A percentile compares a stretch with the other conserved stretches of the same genome.
Conservation (phyloP, 306 rosid species). For the Cucumis melo region DNA sequence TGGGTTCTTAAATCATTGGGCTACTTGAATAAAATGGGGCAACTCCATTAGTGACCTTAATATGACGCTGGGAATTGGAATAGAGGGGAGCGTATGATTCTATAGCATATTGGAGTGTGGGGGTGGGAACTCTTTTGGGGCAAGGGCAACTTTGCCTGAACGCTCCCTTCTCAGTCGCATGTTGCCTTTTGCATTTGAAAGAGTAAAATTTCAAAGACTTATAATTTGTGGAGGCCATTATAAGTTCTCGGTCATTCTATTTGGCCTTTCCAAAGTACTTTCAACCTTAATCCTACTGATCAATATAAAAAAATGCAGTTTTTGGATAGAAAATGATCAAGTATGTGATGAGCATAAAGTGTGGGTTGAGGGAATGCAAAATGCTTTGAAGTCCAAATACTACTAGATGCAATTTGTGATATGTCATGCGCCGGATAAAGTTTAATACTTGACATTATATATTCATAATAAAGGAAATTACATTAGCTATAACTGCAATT, state of each 20-base stretch:
- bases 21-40: background rate
- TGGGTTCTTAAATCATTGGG: background rate
- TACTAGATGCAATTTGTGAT: too few species aligned
- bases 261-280: background rate
- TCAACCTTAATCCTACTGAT: background rate
- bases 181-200: background rate
- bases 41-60: background rate
- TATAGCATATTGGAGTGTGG: background rate
- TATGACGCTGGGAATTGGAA: background rate
- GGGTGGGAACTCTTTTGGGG: background rate
- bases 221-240: background rate
- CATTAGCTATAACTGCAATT: background rate
- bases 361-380: too few species aligned
- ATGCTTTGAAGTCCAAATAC: too few species aligned
- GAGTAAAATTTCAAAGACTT: background rate
- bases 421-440: too few species aligned
- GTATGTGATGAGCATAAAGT: too few species aligned
- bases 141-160: background rate
- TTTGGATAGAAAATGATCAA: too few species aligned
- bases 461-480: background rate
- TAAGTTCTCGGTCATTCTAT: background rate
- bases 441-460: background rate
- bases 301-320: too few species aligned
- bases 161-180: background rate
- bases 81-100: background rate